Evolutionary conservation across 176 grass and related monocot species (phyloP).

Genomic region (Lolium rigidum): DNA sequence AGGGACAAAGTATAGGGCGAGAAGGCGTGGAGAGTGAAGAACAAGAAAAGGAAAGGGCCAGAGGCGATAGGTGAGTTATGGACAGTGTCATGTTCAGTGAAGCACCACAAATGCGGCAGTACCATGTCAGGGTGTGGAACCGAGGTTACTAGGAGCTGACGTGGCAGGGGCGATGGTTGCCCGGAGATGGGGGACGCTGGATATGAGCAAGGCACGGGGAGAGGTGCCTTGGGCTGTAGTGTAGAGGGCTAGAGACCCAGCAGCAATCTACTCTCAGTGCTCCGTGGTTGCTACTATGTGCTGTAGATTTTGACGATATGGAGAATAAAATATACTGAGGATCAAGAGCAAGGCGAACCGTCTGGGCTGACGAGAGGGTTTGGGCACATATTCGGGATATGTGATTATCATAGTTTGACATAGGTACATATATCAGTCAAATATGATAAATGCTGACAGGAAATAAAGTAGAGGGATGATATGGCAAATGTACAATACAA

Average conservation of each 20-base stretch:
- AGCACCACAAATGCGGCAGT: too few species aligned
- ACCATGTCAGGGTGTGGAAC: background rate
- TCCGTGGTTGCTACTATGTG: background rate
- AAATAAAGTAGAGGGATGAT: background rate
- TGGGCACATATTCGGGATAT: background rate
- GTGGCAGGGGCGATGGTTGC: background rate
- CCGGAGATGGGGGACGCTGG: background rate
- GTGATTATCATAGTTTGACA: background rate
- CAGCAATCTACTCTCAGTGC: background rate
- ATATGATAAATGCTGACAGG: background rate
- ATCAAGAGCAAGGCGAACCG: too few species aligned
- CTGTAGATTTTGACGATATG: background rate
- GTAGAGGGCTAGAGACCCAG: background rate
- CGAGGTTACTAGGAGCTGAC: background rate
- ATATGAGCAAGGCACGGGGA: too few species aligned
- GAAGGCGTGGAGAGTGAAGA: background rate
- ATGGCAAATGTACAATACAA: background rate
- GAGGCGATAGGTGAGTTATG: background rate
- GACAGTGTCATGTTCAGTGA: background rate
- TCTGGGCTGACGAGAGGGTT: background rate
- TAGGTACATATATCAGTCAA: background rate
- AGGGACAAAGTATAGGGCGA: background rate
- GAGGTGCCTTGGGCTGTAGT: too few species aligned
- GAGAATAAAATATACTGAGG: background rate
- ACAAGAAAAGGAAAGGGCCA: background rate